Conservation (phyloP, 805 yeast genomes). For the Candida ponderosae region DNA sequence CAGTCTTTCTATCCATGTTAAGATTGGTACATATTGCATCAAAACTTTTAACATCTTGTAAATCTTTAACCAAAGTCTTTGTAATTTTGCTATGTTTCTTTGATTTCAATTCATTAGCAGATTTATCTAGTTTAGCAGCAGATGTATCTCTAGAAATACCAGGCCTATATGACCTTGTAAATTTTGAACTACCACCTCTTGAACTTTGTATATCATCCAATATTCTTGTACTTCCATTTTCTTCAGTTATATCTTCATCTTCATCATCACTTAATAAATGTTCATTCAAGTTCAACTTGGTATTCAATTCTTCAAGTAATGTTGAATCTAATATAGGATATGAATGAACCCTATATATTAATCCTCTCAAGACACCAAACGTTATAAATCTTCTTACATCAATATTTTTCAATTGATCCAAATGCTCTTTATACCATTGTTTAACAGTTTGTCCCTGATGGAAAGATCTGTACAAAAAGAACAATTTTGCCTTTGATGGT, state of each 20-base stretch:
- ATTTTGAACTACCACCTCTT: background rate
- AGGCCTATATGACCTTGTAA: conserved; percentile 11
- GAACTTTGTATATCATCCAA: conserved; percentile 1
- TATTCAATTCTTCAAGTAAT: conserved; percentile 6
- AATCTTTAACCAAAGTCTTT: conserved; percentile 30
- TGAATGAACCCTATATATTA: conserved; percentile 73
- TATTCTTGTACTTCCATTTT: conserved; percentile 1
- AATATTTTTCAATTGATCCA: conserved; percentile 46
- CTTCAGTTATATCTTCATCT: background rate
- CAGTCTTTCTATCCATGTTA: conserved; percentile 44
- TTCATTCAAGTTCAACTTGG: conserved; percentile 7
- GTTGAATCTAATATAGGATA: conserved; percentile 41
- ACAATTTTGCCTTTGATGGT: conserved; percentile 60
- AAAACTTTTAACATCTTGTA: conserved; percentile 45
- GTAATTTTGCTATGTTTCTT: conserved; percentile 22
- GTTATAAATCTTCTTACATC: conserved; percentile 81
- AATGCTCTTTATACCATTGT: conserved; percentile 75
- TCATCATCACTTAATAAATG: background rate
- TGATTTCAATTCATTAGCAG: background rate
- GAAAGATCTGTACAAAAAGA: conserved; percentile 68
- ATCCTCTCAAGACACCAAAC: conserved; percentile 77
- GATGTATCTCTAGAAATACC: conserved; percentile 17
- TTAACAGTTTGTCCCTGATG: conserved; percentile 71
- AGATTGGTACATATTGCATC: conserved; percentile 69
- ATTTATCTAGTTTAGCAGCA: conserved; percentile 12